Conservation (phyloP, 495 filamentous ascomycete genomes). For the Hyaloscypha bicolor region DNA sequence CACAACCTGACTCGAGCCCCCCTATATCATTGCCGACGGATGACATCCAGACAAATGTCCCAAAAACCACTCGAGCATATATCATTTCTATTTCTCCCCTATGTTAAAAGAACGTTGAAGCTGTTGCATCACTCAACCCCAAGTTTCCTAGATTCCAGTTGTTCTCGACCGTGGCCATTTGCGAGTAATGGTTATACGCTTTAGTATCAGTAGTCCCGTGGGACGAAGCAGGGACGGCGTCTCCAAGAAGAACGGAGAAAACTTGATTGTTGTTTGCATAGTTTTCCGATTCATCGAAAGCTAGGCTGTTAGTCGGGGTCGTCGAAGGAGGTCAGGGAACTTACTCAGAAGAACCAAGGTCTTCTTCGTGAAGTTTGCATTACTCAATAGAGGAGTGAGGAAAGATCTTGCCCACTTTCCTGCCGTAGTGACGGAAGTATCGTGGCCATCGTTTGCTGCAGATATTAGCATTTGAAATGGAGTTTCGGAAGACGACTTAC, state of each 20-base stretch:
- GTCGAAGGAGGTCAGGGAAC: neutral
- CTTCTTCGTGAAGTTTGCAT: conserved; percentile 67
- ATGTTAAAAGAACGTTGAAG: conserved; percentile 46
- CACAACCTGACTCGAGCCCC: neutral
- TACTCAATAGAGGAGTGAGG: conserved; percentile 61
- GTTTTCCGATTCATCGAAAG: conserved; percentile 64
- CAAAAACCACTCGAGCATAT: neutral
- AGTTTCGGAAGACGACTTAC: conserved; percentile 47
- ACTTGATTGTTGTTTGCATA: conserved; percentile 60
- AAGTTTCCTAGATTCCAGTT: conserved; percentile 54
- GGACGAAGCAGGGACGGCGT: conserved; percentile 57
- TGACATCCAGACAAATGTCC: no score
- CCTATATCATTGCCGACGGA: neutral
- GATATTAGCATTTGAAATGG: conserved; percentile 17
- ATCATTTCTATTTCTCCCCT: no score
- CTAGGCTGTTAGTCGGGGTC: conserved; percentile 9
- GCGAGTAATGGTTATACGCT: conserved; percentile 72
- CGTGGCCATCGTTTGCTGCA: conserved; percentile 59
- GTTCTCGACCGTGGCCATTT: conserved; percentile 61
- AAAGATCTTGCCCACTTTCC: conserved; percentile 59
- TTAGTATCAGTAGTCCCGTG: conserved; percentile 62
- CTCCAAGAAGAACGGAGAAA: conserved; percentile 64
- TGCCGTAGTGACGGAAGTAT: conserved; percentile 65
- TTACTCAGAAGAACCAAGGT: conserved; percentile 64
- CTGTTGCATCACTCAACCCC: conserved; percentile 49